Conservation (phyloP, 108 stramenopile genomes). For the Nitzschia sp. region DNA sequence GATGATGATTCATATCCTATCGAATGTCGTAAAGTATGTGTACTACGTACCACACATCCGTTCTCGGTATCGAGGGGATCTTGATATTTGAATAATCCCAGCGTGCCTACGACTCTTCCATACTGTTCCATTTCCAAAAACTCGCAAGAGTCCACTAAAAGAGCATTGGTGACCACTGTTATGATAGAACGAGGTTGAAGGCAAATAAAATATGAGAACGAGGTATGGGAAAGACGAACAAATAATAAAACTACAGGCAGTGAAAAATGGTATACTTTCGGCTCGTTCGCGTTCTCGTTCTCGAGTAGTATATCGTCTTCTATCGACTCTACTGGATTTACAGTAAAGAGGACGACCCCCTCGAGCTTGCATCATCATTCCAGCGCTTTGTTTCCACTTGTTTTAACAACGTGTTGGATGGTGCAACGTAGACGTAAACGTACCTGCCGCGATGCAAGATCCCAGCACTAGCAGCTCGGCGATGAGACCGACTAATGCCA, state of each 20-base stretch:
- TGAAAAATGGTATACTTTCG: no score
- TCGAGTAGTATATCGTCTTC: no score
- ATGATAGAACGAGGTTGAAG: not conserved
- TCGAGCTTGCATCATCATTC: no score
- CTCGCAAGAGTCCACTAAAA: conserved; percentile 1
- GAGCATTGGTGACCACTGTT: conserved; percentile 4
- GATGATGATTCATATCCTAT: no score
- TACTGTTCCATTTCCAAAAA: not conserved
- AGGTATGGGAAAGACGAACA: not conserved
- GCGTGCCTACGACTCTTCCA: not conserved
- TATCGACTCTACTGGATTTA: no score
- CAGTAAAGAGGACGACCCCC: no score
- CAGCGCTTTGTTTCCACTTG: no score
- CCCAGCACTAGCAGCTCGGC: conserved; percentile 20
- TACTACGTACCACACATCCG: no score
- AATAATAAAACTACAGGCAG: no score
- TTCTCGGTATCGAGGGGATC: not conserved
- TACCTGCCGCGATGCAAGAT: conserved; percentile 13
- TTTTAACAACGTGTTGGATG: not conserved
- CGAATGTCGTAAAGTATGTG: no score
- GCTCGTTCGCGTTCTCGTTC: no score
- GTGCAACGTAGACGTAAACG: not conserved
- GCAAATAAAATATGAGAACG: not conserved
- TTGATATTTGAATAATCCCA: conserved; percentile 8
- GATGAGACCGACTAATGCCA: conserved; percentile 20